Evolutionary conservation across 805 yeast species (phyloP).

Genomic region (Naumovozyma castellii): DNA sequence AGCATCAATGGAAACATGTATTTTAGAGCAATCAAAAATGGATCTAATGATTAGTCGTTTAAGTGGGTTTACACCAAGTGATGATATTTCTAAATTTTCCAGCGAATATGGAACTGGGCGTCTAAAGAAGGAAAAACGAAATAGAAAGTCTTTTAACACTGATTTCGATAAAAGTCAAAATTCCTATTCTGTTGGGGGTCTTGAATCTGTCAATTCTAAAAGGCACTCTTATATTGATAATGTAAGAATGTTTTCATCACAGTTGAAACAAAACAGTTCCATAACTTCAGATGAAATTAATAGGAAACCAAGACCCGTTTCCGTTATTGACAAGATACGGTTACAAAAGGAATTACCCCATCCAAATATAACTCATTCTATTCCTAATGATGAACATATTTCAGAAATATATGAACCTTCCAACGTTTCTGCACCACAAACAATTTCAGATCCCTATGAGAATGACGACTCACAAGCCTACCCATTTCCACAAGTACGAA

Average conservation of each 20-base stretch:
- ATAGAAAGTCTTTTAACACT: neutral
- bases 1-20: slow-evolving; percentile 18
- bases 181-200: neutral
- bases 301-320: neutral
- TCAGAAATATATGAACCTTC: too few species aligned
- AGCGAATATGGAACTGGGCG: slow-evolving; percentile 29
- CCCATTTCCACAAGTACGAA: neutral
- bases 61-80: slow-evolving; percentile 21
- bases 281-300: neutral
- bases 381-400: neutral
- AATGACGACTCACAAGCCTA: neutral
- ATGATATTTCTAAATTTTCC: slow-evolving; percentile 26
- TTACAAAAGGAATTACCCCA: neutral
- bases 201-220: slow-evolving; percentile 1
- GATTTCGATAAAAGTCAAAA: neutral
- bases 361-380: neutral
- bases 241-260: slow-evolving; percentile 23
- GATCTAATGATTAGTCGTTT: slow-evolving; percentile 20
- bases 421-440: neutral
- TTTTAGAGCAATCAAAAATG: slow-evolving; percentile 23
- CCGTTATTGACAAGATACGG: neutral
- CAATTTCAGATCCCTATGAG: neutral
- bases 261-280: slow-evolving; percentile 11
- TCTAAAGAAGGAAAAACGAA: slow-evolving; percentile 15
- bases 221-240: slow-evolving; percentile 18